Evolutionary conservation across 1,284 basidiomycete genomes (phyloP).

Genomic region (Irpex rosettiformis): DNA sequence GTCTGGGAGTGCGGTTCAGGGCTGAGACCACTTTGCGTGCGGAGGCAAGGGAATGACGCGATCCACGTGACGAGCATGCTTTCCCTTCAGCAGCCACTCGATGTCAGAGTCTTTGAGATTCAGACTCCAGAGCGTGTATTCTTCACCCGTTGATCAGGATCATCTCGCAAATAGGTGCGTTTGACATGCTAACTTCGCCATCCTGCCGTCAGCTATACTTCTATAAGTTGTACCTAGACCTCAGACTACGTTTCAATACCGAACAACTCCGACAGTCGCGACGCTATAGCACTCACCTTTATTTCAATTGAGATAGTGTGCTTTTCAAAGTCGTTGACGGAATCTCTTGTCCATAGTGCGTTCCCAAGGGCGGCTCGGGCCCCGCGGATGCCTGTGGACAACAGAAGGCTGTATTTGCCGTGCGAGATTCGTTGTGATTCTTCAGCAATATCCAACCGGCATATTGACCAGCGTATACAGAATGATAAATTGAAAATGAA

Average conservation of each 20-base stretch:
- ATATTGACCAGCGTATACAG: too few species aligned
- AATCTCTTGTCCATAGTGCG: not conserved
- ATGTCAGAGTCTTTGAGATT: too few species aligned
- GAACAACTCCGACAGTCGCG: not conserved
- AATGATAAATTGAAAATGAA: too few species aligned
- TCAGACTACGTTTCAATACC: not conserved
- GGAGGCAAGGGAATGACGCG: conserved; percentile 19
- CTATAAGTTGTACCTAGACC: not conserved
- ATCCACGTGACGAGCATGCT: conserved; percentile 13
- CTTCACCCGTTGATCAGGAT: not conserved
- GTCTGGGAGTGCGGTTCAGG: not conserved
- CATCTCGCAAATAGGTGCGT: not conserved
- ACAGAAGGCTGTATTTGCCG: not conserved
- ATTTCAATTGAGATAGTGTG: not conserved
- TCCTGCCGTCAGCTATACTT: not conserved
- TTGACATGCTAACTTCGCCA: not conserved
- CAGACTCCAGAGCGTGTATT: not conserved
- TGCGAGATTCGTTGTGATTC: not conserved
- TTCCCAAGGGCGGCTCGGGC: not conserved
- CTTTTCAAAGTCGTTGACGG: not conserved
- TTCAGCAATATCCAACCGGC: too few species aligned
- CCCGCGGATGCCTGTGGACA: not conserved
- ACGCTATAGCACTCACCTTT: not conserved
- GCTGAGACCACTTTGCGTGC: conserved; percentile 13
- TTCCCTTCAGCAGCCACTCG: not conserved